Evolutionary conservation across 2,329 filamentous ascomycete genomes (phyloP).

Genomic region (Verticillium zaregamsianum): DNA sequence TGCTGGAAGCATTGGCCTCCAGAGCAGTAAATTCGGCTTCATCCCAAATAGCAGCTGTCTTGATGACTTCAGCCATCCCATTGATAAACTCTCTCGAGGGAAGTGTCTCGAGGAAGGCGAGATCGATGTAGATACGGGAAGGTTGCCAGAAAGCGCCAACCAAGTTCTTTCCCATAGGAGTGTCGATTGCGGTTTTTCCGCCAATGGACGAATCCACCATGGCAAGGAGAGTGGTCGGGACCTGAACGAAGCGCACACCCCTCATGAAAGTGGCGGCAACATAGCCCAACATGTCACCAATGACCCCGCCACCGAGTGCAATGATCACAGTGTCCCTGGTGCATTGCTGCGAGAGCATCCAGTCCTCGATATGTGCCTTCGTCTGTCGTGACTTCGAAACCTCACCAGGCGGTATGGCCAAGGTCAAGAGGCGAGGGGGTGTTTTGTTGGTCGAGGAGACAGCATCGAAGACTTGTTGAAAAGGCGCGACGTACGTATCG

Average conservation of each 20-base stretch:
- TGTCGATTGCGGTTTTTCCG: conserved; percentile 97
- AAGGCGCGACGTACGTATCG: conserved; percentile 73
- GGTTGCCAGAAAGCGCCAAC: conserved; percentile 98
- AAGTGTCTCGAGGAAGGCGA: conserved; percentile 85
- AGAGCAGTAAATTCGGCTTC: conserved; percentile 80
- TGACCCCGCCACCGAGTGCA: conserved; percentile 91
- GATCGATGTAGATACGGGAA: conserved; percentile 87
- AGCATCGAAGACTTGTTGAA: conserved; percentile 44
- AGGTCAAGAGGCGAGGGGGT: conserved; percentile 66
- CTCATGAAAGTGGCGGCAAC: conserved; percentile 98
- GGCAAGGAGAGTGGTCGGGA: conserved; percentile 87
- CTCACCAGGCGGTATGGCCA: conserved; percentile 86
- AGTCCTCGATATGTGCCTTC: conserved; percentile 95
- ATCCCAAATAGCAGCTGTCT: conserved; percentile 96
- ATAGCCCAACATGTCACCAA: conserved; percentile 97
- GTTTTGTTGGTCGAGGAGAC: conserved; percentile 33
- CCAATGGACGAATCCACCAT: conserved; percentile 99
- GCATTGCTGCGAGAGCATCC: conserved; percentile 90
- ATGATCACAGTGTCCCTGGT: conserved; percentile 93
- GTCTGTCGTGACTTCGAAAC: conserved; percentile 89
- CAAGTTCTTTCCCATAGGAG: conserved; percentile 91
- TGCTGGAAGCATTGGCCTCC: conserved; percentile 73
- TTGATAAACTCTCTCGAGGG: conserved; percentile 94
- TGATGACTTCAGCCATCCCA: conserved; percentile 97
- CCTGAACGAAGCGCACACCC: conserved; percentile 91